Evolutionary conservation across 2,329 filamentous ascomycete genomes (phyloP).

Genomic region (Rutstroemia sp.): DNA sequence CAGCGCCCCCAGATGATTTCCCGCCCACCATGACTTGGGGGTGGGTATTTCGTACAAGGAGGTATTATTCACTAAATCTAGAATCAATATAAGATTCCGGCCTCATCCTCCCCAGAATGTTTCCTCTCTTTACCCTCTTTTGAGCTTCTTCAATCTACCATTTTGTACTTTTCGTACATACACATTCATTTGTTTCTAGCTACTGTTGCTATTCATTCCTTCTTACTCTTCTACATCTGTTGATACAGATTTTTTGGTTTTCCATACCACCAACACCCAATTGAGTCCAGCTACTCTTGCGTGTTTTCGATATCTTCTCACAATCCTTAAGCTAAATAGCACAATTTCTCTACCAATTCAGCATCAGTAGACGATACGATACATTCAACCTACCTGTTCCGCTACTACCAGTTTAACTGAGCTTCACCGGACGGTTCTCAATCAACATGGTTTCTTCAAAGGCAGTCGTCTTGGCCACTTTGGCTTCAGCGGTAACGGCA

Average conservation of each 20-base stretch:
- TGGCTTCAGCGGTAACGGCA: constrained; percentile 19
- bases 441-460: constrained; percentile 23
- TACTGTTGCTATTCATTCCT: constrained; percentile 15
- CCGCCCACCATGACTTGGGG: neutral
- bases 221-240: constrained; percentile 11
- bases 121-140: neutral
- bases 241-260: constrained; percentile 3
- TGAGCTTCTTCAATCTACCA: neutral
- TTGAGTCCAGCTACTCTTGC: constrained; percentile 26
- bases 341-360: neutral
- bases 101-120: neutral
- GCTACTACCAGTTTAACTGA: neutral
- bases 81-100: constrained; percentile 5
- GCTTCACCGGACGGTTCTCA: neutral
- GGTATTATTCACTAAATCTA: neutral
- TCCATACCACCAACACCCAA: constrained; percentile 7
- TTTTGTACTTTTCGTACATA: neutral
- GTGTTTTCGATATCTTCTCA: constrained; percentile 10
- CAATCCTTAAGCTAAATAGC: neutral
- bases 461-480: constrained; percentile 15
- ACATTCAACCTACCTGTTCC: constrained; percentile 1
- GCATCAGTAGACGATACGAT: neutral
- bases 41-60: neutral
- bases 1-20: neutral
- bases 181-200: constrained; percentile 1